phyloP scores from a whole-genome alignment of 2,329 filamentous ascomycete species.

The Lachnellula arida region DNA sequence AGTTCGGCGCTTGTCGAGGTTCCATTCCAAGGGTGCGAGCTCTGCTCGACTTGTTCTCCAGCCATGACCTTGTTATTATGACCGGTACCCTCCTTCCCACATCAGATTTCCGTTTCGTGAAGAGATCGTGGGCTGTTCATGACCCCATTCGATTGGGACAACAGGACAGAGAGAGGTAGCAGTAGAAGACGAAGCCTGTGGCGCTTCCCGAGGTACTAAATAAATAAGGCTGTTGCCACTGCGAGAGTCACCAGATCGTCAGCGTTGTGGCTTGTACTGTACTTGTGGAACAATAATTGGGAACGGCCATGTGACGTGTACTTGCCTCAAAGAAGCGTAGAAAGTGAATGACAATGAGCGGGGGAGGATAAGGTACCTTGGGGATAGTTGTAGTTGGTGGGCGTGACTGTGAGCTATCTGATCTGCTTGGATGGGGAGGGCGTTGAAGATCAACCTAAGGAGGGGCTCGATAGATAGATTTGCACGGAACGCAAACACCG shows the following conservation, averaged over 20 bases:
- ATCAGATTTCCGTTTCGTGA: conserved; percentile 24
- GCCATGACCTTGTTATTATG: conserved; percentile 29
- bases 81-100: conserved; percentile 25
- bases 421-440: too few species aligned
- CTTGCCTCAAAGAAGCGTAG: conserved; percentile 1
- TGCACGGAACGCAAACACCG: neutral
- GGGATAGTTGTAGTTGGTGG: neutral
- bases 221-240: conserved; percentile 20
- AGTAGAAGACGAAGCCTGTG: conserved; percentile 17
- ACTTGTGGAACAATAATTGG: conserved; percentile 2
- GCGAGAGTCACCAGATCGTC: conserved; percentile 24
- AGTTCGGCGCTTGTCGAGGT: conserved; percentile 16
- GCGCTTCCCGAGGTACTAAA: conserved; percentile 10
- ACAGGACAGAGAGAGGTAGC: conserved; percentile 12
- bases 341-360: neutral
- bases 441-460: too few species aligned
- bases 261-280: conserved; percentile 23
- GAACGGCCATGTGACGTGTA: conserved; percentile 16
- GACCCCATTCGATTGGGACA: conserved; percentile 22
- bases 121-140: conserved; percentile 26
- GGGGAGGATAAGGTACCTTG: neutral
- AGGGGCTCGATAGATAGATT: too few species aligned
- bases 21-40: conserved; percentile 19
- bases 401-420: neutral
- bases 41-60: conserved; percentile 21